Base-by-base conservation (phyloP, 345 rosid species). In the Bruguiera gymnorhiza region DNA sequence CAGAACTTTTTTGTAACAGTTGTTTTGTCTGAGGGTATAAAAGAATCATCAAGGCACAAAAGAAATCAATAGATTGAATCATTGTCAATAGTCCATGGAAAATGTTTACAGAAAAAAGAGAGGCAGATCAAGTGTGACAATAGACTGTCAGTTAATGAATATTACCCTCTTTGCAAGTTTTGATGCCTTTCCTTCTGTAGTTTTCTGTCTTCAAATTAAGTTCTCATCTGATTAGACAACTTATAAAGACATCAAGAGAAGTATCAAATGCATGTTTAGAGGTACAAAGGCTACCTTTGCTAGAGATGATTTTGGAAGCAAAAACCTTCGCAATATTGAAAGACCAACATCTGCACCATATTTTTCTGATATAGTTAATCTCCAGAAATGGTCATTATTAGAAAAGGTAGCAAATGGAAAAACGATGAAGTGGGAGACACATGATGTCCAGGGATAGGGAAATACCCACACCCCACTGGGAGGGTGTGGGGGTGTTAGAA, bases 151-250 rank as follows among this genome's bases (percentile, higher is more conserved):
- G 72, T 53, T 19, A 51, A 68, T 62, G 76, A 66, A 20, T 51
- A 75, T 78, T 92, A 95, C 99, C 93, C 99, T 81, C 79, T 90
- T 96, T 74, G 98, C 97, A 78, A 89, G 99, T 69, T 85, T 88
- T 60, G 83, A 86, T 67, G 95, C 96, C 84, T 84, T 90, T 78
- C 92, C 77, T 64, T 80, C 91, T 48, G 75, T 71, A 73, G 86
- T 82, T 85, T 89, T 90, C 97, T 92, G 89, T 80, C 85, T 82
- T 87, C 88, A 80, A 65, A 80, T 15, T 63, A 92, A 85, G 73
- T 72, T 80, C 81, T 58, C 21, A 74, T 75, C 69, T 73, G 67
- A 82, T 90, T 85, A 92, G 85, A 80, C 65, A 62, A 60, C 63
- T 66, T 50, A 65, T 15, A 60, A n/a, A 60, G 63, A 55, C 55